Conservation (phyloP, 192 early-diverging fungal species). For the Podila verticillata region DNA sequence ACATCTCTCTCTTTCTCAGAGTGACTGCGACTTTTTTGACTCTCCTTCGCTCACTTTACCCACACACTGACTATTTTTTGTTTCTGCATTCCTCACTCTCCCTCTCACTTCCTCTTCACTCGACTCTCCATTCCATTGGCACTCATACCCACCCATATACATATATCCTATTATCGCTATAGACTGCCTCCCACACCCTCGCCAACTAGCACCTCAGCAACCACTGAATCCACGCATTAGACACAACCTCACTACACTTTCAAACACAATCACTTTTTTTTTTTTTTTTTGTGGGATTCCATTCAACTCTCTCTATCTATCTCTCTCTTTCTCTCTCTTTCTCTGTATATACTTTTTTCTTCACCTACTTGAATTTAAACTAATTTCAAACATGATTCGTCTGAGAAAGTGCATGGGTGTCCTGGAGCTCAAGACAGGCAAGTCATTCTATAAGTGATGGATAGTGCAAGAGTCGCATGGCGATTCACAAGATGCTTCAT, state of each 20-base stretch:
- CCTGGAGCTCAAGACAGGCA: conserved; percentile 51
- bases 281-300: not conserved
- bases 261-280: not conserved
- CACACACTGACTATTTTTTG: not conserved
- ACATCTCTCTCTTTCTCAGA: not conserved
- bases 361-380: not conserved
- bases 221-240: not conserved
- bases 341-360: not conserved
- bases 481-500: not conserved
- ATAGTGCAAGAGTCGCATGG: not conserved
- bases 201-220: not conserved
- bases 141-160: not conserved
- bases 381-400: conserved; percentile 34
- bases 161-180: too few relatives aligned
- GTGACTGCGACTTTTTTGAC: not conserved
- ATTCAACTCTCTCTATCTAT: too few relatives aligned
- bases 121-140: not conserved
- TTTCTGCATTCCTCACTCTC: not conserved
- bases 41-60: not conserved
- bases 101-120: not conserved
- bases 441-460: not conserved
- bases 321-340: too few relatives aligned
- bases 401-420: conserved; percentile 47
- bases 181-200: not conserved
- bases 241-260: not conserved